Base-by-base conservation (phyloP, 2,329 filamentous ascomycete species). In the Penicillium vulpinum region DNA sequence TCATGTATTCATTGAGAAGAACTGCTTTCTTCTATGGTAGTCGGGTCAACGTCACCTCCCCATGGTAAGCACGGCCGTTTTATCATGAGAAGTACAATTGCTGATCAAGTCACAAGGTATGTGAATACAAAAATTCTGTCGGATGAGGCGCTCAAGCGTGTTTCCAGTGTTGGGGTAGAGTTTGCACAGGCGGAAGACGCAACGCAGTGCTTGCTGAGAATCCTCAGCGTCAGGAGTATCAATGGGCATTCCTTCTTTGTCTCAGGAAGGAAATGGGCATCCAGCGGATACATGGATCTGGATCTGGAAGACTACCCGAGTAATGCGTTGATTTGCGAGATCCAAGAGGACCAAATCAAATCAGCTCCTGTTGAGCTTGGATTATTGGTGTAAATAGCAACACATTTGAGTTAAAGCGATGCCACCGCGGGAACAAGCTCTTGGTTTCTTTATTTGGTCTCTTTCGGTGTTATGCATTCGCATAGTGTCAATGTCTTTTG, bases 31-130 rank as follows among this genome's bases (percentile, higher is more conserved):
- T 68, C 39, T 65, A 73, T 35, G 65, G 72, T 4, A 73, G 69
- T 51, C 68, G 75, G 0, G 67, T 77, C 3, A 75, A 74, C 47
- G 58, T 73, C 26, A 73, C 76, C 36, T 71, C 70, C 4, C 74
- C 75, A 4, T 75, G 72, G 74, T 75, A 53, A 53, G 38, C 8
- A 36, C 4, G 18, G 18, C 13, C 35, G 31, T 43, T 26, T 18
- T 43, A 22, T 31, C 2, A 43, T n/a, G 10, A 18, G 21, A 15
- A 18, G 16, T 3, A 4, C 35, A 39, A 36, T 13, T 29, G 10
- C 43, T 48, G 8, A 35, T 59, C 44, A 47, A 22, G 28, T 47
- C 18, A 21, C n/a, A 33, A 73, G 72, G 73, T 75, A 73, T 55
- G 66, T 74, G 29, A 60, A 66, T 48, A 73, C 69, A 6, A 67